A percentile compares a stretch with the other conserved stretches of the same genome.
Evolutionary conservation across 805 yeast species (phyloP).

Genomic region (Ogataea henricii): DNA sequence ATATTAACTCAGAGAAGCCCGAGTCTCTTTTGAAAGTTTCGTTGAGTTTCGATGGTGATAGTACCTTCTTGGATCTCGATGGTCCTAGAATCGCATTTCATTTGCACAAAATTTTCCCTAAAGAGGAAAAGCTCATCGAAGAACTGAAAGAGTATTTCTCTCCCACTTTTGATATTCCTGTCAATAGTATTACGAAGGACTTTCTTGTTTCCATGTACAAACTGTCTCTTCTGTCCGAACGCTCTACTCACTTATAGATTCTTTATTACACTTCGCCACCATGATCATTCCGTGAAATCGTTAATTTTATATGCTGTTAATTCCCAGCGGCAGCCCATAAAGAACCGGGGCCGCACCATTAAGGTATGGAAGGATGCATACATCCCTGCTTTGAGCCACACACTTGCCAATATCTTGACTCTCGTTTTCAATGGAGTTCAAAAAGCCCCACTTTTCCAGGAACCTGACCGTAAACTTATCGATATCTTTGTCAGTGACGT

Average conservation of each 20-base stretch:
- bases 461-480: constrained; percentile 70
- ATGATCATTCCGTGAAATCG: background rate
- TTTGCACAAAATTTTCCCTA: background rate
- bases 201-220: background rate
- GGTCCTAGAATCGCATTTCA: constrained; percentile 1
- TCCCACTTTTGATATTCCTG: background rate
- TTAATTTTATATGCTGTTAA: constrained; percentile 14
- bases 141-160: background rate
- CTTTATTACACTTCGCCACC: background rate
- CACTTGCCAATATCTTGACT: constrained; percentile 51
- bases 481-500: constrained; percentile 94
- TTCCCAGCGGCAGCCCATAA: constrained; percentile 76
- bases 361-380: constrained; percentile 68
- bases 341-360: constrained; percentile 94
- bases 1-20: background rate
- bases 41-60: background rate
- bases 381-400: constrained; percentile 59
- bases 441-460: constrained; percentile 68
- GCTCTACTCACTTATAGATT: background rate
- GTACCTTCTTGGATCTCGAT: background rate
- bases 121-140: background rate
- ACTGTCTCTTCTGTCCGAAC: constrained; percentile 1
- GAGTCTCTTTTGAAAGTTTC: background rate
- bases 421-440: constrained; percentile 20
- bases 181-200: background rate